Conservation (phyloP, 148 eudicot genomes). For the Cornus suecica region DNA sequence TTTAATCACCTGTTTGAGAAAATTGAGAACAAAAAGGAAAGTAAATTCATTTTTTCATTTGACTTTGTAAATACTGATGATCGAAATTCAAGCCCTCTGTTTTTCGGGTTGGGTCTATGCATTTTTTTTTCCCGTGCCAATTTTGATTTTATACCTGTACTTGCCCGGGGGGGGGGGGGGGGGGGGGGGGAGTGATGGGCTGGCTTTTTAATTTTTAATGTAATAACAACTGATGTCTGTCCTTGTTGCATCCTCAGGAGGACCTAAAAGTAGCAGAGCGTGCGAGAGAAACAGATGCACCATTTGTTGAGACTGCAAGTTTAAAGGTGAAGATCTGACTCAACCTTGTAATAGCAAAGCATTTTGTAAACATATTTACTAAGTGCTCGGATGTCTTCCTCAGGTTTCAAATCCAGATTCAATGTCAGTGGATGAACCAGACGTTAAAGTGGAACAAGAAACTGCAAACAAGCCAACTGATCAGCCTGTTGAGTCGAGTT, state of each 20-base stretch:
- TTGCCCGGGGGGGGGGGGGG: no score
- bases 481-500: conserved; percentile 31
- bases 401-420: conserved; percentile 30
- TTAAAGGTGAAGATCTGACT: conserved; percentile 31
- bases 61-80: background rate
- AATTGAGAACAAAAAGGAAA: background rate
- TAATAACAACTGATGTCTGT: background rate
- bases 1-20: background rate
- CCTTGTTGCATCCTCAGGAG: conserved; percentile 28
- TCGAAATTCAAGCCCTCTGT: background rate
- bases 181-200: no score
- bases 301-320: conserved; percentile 23
- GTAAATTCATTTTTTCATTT: background rate
- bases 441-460: conserved; percentile 47
- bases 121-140: no score
- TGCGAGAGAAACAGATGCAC: conserved; percentile 28
- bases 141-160: no score
- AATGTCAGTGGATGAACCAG: conserved; percentile 20
- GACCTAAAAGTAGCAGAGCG: conserved; percentile 34
- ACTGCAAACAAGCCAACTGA: conserved; percentile 42
- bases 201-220: background rate
- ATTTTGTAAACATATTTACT: background rate
- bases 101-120: no score
- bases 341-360: conserved; percentile 1
- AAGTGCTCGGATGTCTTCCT: background rate